phyloP scores from a whole-genome alignment of 495 filamentous ascomycete species.

The Halenospora varia region DNA sequence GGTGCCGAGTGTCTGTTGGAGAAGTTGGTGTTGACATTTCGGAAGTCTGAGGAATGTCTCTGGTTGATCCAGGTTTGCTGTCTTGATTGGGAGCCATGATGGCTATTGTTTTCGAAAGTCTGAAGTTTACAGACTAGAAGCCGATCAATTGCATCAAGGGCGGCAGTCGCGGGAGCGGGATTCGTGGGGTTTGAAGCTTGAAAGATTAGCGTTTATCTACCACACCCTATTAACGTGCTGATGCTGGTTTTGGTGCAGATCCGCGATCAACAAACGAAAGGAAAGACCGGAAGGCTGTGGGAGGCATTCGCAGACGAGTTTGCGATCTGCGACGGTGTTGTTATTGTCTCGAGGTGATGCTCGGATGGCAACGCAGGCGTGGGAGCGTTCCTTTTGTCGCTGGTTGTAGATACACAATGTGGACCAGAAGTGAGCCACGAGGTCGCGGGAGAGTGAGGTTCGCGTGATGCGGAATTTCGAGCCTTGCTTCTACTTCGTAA shows the following conservation, averaged over 20 bases:
- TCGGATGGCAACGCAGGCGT: neutral
- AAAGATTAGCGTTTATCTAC: neutral
- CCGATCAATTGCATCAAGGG: neutral
- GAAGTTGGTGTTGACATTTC: slow-evolving; percentile 26
- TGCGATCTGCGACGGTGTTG: neutral
- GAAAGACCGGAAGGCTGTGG: neutral
- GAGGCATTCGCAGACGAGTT: slow-evolving; percentile 11
- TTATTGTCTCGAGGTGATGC: neutral
- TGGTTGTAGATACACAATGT: slow-evolving; percentile 6
- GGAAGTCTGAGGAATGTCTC: slow-evolving; percentile 2
- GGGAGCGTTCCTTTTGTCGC: slow-evolving; percentile 5
- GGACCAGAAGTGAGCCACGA: slow-evolving; percentile 7
- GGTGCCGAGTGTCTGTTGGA: slow-evolving; percentile 25
- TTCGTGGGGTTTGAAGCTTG: neutral
- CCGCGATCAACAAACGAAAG: neutral
- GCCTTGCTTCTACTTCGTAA: neutral
- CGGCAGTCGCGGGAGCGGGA: no score
- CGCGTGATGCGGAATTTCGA: neutral
- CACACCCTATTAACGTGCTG: neutral
- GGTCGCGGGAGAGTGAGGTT: neutral
- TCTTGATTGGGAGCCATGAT: slow-evolving; percentile 20
- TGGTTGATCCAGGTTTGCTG: slow-evolving; percentile 2
- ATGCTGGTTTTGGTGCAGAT: neutral
- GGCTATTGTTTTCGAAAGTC: neutral
- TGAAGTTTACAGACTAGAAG: neutral